Conservation (phyloP, 164 flowering plant genomes). For the Vitis cinerea region DNA sequence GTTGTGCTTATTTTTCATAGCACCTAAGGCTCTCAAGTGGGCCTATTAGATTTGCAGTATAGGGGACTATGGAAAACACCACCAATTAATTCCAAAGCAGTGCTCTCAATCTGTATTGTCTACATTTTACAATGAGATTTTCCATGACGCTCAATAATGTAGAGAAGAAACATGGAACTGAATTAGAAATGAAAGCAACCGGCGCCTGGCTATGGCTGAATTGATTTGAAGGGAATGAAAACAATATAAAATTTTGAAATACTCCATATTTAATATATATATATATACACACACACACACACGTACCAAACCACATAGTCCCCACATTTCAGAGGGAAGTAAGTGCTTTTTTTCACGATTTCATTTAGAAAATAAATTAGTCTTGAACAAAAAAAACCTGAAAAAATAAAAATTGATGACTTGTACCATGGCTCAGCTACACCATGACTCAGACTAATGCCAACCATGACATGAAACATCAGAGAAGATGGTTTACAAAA, state of each 20-base stretch:
- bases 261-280: not conserved
- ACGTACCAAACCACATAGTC: too few relatives aligned
- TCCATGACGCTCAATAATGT: conserved; percentile 21
- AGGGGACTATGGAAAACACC: conserved; percentile 59
- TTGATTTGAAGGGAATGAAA: not conserved
- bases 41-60: conserved; percentile 41
- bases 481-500: not conserved
- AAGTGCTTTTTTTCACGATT: too few relatives aligned
- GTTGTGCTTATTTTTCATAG: conserved; percentile 31
- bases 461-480: too few relatives aligned
- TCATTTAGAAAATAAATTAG: too few relatives aligned
- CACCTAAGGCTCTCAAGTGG: conserved; percentile 31
- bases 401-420: too few relatives aligned
- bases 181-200: not conserved
- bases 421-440: too few relatives aligned
- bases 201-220: not conserved
- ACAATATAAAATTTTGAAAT: not conserved
- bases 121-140: conserved; percentile 65
- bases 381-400: too few relatives aligned
- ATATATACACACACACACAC: not conserved
- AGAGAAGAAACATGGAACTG: conserved; percentile 2
- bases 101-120: conserved; percentile 51
- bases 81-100: conserved; percentile 32
- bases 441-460: too few relatives aligned
- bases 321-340: too few relatives aligned